These are phyloP conservation scores for Geoglossum glabrum DNA, from an alignment of 495 filamentous ascomycete species.

Conservation along the genomic window DNA sequence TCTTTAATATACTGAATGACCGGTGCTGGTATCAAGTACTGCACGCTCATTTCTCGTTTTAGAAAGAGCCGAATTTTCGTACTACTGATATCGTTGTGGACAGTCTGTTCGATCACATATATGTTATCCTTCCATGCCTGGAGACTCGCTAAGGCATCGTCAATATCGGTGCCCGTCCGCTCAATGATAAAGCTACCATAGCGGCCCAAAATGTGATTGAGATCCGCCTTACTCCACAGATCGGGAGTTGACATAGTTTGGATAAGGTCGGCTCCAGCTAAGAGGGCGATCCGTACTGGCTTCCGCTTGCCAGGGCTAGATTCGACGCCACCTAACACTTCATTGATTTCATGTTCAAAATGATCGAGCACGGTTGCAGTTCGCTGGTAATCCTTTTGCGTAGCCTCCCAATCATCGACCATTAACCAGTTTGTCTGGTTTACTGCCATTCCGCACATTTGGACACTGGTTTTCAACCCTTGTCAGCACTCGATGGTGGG, in stretches of 20 bases:
- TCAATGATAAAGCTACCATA: constrained; percentile 84
- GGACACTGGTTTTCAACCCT: constrained; percentile 17
- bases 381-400: constrained; percentile 63
- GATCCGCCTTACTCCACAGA: constrained; percentile 66
- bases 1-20: constrained; percentile 67
- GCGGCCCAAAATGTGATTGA: constrained; percentile 69
- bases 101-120: constrained; percentile 69
- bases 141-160: constrained; percentile 56
- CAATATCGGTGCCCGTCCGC: constrained; percentile 72
- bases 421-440: constrained; percentile 61
- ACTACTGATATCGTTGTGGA: constrained; percentile 63
- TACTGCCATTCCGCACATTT: constrained; percentile 63
- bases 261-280: constrained; percentile 68
- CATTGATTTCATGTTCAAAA: constrained; percentile 75
- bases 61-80: constrained; percentile 37
- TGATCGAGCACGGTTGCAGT: constrained; percentile 80
- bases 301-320: constrained; percentile 34
- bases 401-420: constrained; percentile 66
- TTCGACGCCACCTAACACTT: constrained; percentile 51
- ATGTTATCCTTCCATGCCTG: constrained; percentile 63
- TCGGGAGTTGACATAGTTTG: constrained; percentile 63
- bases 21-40: constrained; percentile 39
- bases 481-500: background rate
- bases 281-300: constrained; percentile 45
- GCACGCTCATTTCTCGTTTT: constrained; percentile 59